phyloP scores from a whole-genome alignment of 306 rosid genomes.

The Quercus cerris region DNA sequence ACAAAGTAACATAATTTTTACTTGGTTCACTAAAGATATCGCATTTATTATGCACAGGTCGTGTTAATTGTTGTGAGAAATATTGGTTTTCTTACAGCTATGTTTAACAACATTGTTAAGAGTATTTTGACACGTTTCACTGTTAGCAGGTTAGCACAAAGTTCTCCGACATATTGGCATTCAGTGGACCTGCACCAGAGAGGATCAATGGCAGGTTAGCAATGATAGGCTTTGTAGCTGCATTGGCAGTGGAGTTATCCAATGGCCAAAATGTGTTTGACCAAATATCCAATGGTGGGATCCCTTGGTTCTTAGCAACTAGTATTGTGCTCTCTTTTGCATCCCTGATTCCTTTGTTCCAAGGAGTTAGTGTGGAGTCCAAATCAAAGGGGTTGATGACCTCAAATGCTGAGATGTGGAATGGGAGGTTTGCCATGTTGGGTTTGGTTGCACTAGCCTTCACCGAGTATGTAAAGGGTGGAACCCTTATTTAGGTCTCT shows the following conservation, averaged over 20 bases:
- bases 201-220: slow-evolving; percentile 90
- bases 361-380: slow-evolving; percentile 70
- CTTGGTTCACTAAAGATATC: too few relatives aligned
- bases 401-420: slow-evolving; percentile 75
- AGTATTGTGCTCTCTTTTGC: slow-evolving; percentile 56
- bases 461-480: slow-evolving; percentile 67
- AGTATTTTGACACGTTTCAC: not conserved
- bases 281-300: slow-evolving; percentile 66
- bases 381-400: slow-evolving; percentile 56
- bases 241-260: slow-evolving; percentile 62
- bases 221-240: slow-evolving; percentile 80
- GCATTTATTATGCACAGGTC: too few relatives aligned
- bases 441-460: slow-evolving; percentile 77
- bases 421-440: slow-evolving; percentile 84
- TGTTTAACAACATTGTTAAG: too few relatives aligned
- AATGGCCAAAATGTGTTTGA: slow-evolving; percentile 62
- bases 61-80: too few relatives aligned
- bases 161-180: slow-evolving; percentile 55
- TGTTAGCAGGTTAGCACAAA: slow-evolving; percentile 49
- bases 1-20: too few relatives aligned
- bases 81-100: too few relatives aligned
- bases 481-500: slow-evolving; percentile 44
- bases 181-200: slow-evolving; percentile 90
- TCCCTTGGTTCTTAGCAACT: slow-evolving; percentile 61
- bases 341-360: slow-evolving; percentile 60